Evolutionary conservation across 2,329 filamentous ascomycete species (phyloP).

Genomic region (Blastomyces silverae): DNA sequence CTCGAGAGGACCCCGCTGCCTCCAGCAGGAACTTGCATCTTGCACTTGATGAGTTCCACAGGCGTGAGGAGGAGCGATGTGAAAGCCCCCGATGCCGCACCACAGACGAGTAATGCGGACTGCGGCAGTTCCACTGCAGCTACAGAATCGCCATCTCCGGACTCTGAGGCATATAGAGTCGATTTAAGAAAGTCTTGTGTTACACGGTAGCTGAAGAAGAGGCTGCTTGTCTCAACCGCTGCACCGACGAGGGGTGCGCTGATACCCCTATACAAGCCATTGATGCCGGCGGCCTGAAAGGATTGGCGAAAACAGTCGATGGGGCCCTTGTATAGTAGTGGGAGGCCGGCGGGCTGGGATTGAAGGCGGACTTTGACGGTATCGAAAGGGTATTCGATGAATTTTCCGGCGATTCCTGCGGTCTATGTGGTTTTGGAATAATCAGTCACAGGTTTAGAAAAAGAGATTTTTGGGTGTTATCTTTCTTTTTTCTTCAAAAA

Average conservation of each 20-base stretch:
- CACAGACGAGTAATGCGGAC: slow-evolving; percentile 67
- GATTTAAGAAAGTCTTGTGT: slow-evolving; percentile 58
- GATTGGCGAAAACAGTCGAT: slow-evolving; percentile 90
- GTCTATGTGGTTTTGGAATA: slow-evolving; percentile 47
- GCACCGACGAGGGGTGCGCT: slow-evolving; percentile 84
- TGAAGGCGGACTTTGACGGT: slow-evolving; percentile 96
- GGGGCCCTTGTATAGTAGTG: slow-evolving; percentile 76
- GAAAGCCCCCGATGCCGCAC: slow-evolving; percentile 78
- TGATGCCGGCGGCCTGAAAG: slow-evolving; percentile 65
- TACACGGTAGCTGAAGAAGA: slow-evolving; percentile 85
- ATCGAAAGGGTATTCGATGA: slow-evolving; percentile 97
- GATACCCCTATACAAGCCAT: slow-evolving; percentile 83
- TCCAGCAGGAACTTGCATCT: slow-evolving; percentile 70
- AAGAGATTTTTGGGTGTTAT: not conserved
- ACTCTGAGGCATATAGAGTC: slow-evolving; percentile 47
- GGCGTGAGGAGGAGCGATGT: slow-evolving; percentile 89
- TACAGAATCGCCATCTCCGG: slow-evolving; percentile 52
- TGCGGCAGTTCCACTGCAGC: slow-evolving; percentile 58
- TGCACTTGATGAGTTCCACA: slow-evolving; percentile 96
- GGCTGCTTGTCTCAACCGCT: slow-evolving; percentile 79
- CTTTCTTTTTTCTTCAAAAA: not conserved
- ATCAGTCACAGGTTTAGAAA: not conserved
- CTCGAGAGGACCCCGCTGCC: not conserved
- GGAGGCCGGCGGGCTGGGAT: slow-evolving; percentile 77
- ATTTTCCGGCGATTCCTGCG: slow-evolving; percentile 84